phyloP scores from a whole-genome alignment of 2,329 filamentous ascomycete species.

The Arthroderma sp. region DNA sequence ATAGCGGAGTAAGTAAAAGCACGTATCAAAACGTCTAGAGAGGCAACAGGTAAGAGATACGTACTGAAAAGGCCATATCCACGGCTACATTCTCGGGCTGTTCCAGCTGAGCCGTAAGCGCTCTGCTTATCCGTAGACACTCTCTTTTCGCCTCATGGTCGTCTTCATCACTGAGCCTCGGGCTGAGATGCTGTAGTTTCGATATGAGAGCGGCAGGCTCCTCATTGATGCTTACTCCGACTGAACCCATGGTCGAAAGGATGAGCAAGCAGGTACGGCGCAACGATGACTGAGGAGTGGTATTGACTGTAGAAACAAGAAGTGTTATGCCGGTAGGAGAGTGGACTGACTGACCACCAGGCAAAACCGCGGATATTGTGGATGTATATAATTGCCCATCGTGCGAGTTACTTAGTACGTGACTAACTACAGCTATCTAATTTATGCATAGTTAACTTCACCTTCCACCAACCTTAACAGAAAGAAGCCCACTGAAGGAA shows the following conservation, averaged over 20 bases:
- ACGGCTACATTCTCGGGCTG: slow-evolving; percentile 6
- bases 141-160: background rate
- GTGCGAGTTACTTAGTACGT: too few species aligned
- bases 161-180: background rate
- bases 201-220: background rate
- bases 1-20: background rate
- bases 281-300: too few species aligned
- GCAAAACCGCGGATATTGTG: too few species aligned
- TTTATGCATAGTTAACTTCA: too few species aligned
- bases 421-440: too few species aligned
- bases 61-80: slow-evolving; percentile 6
- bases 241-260: background rate
- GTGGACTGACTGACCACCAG: too few species aligned
- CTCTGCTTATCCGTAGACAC: background rate
- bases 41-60: background rate
- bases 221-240: background rate
- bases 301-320: too few species aligned
- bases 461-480: too few species aligned
- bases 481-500: too few species aligned
- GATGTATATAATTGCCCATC: too few species aligned
- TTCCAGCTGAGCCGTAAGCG: background rate
- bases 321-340: too few species aligned
- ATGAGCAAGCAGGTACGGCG: too few species aligned
- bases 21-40: background rate
- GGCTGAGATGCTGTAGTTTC: background rate